phyloP scores from a whole-genome alignment of 495 filamentous ascomycete species.

The Geoglossum glabrum region DNA sequence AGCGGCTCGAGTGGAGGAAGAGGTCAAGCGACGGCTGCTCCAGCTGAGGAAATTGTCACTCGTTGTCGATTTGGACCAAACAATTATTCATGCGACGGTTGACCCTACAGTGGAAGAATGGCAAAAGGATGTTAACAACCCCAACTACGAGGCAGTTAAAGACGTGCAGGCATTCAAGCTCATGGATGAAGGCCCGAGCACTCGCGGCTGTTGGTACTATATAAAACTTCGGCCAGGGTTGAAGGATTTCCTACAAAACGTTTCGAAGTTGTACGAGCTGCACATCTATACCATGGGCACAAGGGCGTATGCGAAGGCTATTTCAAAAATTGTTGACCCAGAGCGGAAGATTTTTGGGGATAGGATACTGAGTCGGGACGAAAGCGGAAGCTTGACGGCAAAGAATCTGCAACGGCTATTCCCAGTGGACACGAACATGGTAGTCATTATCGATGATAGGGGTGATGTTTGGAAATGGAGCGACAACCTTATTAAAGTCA shows the following conservation, averaged over 20 bases:
- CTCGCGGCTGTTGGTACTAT: slow-evolving; percentile 75
- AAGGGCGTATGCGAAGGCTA: slow-evolving; percentile 74
- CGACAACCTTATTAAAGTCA: slow-evolving; percentile 84
- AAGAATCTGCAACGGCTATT: slow-evolving; percentile 87
- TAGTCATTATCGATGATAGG: slow-evolving; percentile 94
- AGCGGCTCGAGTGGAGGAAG: slow-evolving; percentile 62
- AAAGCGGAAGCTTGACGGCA: slow-evolving; percentile 76
- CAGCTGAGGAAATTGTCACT: slow-evolving; percentile 64
- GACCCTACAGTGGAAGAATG: slow-evolving; percentile 93
- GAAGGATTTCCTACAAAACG: slow-evolving; percentile 56
- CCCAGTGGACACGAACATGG: slow-evolving; percentile 96
- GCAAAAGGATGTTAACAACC: slow-evolving; percentile 70
- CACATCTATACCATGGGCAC: slow-evolving; percentile 99
- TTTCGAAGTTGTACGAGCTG: slow-evolving; percentile 72
- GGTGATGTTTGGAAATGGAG: slow-evolving; percentile 97
- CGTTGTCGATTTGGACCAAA: slow-evolving; percentile 95
- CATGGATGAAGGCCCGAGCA: slow-evolving; percentile 56
- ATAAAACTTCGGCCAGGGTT: slow-evolving; percentile 95
- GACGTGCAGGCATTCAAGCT: slow-evolving; percentile 77
- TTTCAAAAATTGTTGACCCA: slow-evolving; percentile 86
- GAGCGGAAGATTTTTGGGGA: slow-evolving; percentile 79
- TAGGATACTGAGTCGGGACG: slow-evolving; percentile 84
- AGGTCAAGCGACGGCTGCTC: slow-evolving; percentile 66
- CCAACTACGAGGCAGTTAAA: slow-evolving; percentile 79
- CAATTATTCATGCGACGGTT: slow-evolving; percentile 94